These are phyloP conservation scores for Heritiera littoralis DNA, from an alignment of 345 rosid species.

Conservation along the genomic window DNA sequence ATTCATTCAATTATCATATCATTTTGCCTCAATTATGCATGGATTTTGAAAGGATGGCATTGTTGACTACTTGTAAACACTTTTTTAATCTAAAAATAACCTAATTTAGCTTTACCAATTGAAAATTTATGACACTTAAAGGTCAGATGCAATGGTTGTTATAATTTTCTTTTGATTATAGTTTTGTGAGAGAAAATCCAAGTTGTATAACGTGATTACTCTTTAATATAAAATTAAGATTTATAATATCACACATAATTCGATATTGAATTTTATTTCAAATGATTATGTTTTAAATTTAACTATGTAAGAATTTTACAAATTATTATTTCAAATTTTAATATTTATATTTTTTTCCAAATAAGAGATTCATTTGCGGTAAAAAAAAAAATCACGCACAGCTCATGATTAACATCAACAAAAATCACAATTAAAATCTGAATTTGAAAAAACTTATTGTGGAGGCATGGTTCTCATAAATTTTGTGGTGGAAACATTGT, in stretches of 20 bases:
- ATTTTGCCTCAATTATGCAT: neutral
- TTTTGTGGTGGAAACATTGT: neutral
- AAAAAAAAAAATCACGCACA: too few species aligned
- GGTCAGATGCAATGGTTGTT: neutral
- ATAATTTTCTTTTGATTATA: neutral
- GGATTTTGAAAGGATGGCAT: neutral
- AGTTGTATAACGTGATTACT: neutral
- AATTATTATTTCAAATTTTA: too few species aligned
- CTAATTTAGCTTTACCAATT: neutral
- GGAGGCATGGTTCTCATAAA: neutral
- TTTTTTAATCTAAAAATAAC: neutral
- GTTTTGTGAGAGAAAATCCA: neutral
- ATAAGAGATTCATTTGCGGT: too few species aligned
- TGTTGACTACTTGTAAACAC: neutral
- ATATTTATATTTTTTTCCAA: too few species aligned
- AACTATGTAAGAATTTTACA: too few species aligned
- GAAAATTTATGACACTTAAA: neutral
- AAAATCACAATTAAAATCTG: too few species aligned
- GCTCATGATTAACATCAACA: too few species aligned
- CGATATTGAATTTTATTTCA: too few species aligned
- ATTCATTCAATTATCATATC: constrained; percentile 2
- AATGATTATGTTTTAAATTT: too few species aligned
- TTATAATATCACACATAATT: neutral
- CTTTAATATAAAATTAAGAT: neutral
- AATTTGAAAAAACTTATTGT: too few species aligned